phyloP scores from a whole-genome alignment of 202 grass and related monocot species.

The Miscanthus sacchariflorus region DNA sequence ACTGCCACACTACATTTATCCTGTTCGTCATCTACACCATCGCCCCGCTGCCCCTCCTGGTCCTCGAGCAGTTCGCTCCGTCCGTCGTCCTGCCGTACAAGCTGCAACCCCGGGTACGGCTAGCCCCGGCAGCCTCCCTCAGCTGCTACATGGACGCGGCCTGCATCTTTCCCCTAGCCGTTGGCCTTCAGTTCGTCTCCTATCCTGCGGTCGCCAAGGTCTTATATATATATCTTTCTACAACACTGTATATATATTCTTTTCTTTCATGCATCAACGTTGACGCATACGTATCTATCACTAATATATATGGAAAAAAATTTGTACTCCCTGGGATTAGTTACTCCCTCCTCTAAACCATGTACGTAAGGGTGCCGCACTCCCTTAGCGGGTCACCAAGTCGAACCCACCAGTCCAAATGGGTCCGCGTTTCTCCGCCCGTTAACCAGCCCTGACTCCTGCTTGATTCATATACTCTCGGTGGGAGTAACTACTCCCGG shows the following conservation, averaged over 20 bases:
- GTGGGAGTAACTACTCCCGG: too few species aligned
- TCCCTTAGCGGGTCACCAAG: too few species aligned
- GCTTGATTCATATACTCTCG: too few species aligned
- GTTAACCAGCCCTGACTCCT: too few species aligned
- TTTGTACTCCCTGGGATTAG: too few species aligned
- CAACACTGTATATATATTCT: background rate
- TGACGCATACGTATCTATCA: too few species aligned
- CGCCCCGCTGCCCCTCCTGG: slow-evolving; percentile 57
- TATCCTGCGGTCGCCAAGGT: slow-evolving; percentile 54
- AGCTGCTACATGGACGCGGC: slow-evolving; percentile 62
- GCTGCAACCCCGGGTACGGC: slow-evolving; percentile 63
- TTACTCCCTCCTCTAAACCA: too few species aligned
- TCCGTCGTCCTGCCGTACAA: slow-evolving; percentile 53
- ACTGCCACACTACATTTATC: slow-evolving; percentile 61
- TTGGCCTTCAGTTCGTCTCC: slow-evolving; percentile 52
- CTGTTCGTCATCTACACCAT: slow-evolving; percentile 60
- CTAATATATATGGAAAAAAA: too few species aligned
- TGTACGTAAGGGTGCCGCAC: too few species aligned
- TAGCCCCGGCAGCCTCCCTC: slow-evolving; percentile 48
- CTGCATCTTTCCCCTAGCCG: slow-evolving; percentile 50
- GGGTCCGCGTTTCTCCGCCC: too few species aligned
- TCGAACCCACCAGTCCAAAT: too few species aligned
- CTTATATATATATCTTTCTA: too few species aligned
- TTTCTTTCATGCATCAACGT: background rate
- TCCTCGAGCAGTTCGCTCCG: slow-evolving; percentile 56